phyloP scores from a whole-genome alignment of 2,329 filamentous ascomycete genomes.

The Fonsecaea erecta region DNA sequence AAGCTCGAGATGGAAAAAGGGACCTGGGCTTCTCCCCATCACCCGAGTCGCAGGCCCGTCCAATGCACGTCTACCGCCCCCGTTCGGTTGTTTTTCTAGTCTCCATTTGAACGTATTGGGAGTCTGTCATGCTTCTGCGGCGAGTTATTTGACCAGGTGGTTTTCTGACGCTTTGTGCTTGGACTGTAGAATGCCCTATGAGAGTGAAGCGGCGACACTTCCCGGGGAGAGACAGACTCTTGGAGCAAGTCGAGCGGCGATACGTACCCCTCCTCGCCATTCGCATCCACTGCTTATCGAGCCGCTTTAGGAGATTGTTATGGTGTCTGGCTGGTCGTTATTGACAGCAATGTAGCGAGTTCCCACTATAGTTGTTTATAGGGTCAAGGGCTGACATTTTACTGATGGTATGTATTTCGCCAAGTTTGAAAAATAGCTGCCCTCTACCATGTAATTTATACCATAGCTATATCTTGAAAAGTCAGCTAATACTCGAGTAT shows the following conservation, averaged over 20 bases:
- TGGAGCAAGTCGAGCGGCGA: not conserved
- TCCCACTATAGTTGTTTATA: too few species aligned
- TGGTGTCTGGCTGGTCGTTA: too few species aligned
- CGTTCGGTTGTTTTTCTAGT: not conserved
- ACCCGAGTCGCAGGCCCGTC: not conserved
- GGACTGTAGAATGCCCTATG: not conserved
- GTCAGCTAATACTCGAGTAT: too few species aligned
- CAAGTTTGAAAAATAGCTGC: too few species aligned
- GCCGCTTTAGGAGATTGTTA: too few species aligned
- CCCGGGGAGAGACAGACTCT: not conserved
- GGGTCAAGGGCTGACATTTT: too few species aligned
- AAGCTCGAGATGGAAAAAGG: constrained; percentile 8
- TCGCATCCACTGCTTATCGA: too few species aligned
- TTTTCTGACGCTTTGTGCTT: not conserved
- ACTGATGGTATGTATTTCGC: too few species aligned
- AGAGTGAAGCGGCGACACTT: not conserved
- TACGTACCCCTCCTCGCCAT: not conserved
- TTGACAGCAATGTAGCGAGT: too few species aligned
- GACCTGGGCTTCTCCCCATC: not conserved
- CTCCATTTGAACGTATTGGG: not conserved
- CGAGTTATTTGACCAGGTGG: constrained; percentile 3
- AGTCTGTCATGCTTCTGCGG: not conserved
- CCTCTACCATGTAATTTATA: too few species aligned
- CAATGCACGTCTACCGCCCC: not conserved
- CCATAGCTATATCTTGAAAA: too few species aligned